Evolutionary conservation across 2,329 filamentous ascomycete genomes (phyloP).

Genomic region (Tolypocladium capitatum): DNA sequence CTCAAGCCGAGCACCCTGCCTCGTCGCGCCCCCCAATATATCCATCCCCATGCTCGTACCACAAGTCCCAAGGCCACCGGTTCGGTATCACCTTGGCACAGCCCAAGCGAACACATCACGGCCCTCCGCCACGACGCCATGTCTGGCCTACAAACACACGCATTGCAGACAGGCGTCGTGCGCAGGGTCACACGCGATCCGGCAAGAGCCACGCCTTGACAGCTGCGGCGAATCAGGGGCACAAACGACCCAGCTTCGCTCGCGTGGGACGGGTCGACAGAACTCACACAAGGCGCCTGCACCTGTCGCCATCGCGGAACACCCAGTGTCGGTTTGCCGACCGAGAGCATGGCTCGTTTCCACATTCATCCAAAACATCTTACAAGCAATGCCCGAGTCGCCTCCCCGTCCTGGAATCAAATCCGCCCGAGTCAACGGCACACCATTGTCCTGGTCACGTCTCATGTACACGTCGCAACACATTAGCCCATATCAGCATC

Average conservation of each 20-base stretch:
- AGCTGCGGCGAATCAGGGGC: no score
- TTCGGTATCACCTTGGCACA: neutral
- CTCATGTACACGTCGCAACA: conserved; percentile 2
- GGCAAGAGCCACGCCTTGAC: no score
- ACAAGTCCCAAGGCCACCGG: neutral
- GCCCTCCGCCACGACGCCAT: no score
- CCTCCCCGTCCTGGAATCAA: conserved; percentile 2
- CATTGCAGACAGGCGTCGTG: no score
- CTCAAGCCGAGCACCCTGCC: no score
- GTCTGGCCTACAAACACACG: no score
- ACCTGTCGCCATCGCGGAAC: no score
- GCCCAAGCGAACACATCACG: neutral
- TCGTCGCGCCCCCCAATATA: no score
- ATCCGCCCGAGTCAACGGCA: neutral
- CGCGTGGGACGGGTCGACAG: neutral
- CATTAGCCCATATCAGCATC: conserved; percentile 3
- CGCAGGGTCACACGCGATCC: no score
- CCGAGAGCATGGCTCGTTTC: neutral
- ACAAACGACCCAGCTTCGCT: no score
- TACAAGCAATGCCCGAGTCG: neutral
- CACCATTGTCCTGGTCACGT: neutral
- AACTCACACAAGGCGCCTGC: neutral
- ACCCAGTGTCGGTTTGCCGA: neutral
- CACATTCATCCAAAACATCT: neutral
- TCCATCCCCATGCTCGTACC: no score